Conservation (phyloP, 2,329 filamentous ascomycete genomes). For the Tolypocladium amazonense region DNA sequence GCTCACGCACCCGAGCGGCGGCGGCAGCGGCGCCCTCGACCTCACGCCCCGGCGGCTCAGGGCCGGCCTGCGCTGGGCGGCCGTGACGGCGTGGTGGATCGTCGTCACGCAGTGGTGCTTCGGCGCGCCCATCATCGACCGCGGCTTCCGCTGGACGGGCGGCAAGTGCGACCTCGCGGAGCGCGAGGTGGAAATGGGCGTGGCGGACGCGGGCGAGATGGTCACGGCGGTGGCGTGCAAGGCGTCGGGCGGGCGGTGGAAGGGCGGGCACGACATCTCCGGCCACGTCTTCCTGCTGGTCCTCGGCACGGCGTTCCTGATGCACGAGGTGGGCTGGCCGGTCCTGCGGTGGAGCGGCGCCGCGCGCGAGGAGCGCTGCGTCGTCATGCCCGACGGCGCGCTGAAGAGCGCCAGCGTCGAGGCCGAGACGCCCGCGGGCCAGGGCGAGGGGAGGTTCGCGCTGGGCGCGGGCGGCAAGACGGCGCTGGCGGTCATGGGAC, state of each 20-base stretch:
- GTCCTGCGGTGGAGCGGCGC: constrained; percentile 30
- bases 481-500: constrained; percentile 49
- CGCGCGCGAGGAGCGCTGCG: constrained; percentile 49
- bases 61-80: constrained; percentile 56
- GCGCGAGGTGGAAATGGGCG: constrained; percentile 32
- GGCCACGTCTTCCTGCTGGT: constrained; percentile 92
- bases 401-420: constrained; percentile 49
- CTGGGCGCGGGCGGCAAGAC: constrained; percentile 43
- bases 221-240: constrained; percentile 75
- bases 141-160: constrained; percentile 79
- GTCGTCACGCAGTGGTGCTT: constrained; percentile 96
- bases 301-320: constrained; percentile 68
- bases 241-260: constrained; percentile 72
- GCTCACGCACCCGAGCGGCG: constrained; percentile 51
- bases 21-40: constrained; percentile 17
- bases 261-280: constrained; percentile 90
- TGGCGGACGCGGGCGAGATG: constrained; percentile 31
- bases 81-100: constrained; percentile 72
- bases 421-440: constrained; percentile 13
- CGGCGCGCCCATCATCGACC: constrained; percentile 80
- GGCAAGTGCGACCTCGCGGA: constrained; percentile 63
- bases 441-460: constrained; percentile 12
- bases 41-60: constrained; percentile 31
- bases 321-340: constrained; percentile 65
- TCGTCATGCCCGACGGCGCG: constrained; percentile 57